Evolutionary conservation across 208 protist species (phyloP).

Genomic region (Leishmania turanica): DNA sequence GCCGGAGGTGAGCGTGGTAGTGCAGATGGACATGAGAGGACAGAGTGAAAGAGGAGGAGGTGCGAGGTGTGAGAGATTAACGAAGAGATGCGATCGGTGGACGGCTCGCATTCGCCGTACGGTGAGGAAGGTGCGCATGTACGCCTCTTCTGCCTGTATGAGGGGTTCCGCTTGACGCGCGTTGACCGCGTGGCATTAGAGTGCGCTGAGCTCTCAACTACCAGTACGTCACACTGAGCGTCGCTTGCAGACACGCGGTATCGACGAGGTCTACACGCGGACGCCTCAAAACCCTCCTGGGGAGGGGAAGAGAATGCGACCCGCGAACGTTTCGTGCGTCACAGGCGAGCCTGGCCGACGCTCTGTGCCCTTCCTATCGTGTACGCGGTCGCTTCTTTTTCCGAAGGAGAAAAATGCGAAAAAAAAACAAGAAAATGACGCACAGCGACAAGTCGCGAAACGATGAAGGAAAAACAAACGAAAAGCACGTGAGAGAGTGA

Average conservation of each 20-base stretch:
- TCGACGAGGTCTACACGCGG: too few relatives aligned
- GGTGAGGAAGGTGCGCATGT: background rate
- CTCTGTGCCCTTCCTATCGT: background rate
- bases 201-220: background rate
- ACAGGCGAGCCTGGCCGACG: background rate
- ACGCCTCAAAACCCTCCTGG: too few relatives aligned
- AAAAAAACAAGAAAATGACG: slow-evolving; percentile 29
- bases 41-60: background rate
- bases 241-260: background rate
- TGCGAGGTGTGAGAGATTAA: background rate
- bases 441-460: background rate
- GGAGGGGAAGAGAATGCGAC: background rate
- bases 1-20: background rate
- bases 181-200: too few relatives aligned
- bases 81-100: background rate
- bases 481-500: background rate
- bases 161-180: background rate
- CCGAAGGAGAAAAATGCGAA: slow-evolving; percentile 20
- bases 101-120: background rate
- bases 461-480: background rate
- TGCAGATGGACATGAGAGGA: background rate
- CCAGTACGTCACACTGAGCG: background rate
- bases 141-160: background rate
- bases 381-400: background rate
- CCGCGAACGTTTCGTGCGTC: background rate